Evolutionary conservation across 164 flowering plant species (phyloP).

Genomic region (Euptelea pleiosperma): DNA sequence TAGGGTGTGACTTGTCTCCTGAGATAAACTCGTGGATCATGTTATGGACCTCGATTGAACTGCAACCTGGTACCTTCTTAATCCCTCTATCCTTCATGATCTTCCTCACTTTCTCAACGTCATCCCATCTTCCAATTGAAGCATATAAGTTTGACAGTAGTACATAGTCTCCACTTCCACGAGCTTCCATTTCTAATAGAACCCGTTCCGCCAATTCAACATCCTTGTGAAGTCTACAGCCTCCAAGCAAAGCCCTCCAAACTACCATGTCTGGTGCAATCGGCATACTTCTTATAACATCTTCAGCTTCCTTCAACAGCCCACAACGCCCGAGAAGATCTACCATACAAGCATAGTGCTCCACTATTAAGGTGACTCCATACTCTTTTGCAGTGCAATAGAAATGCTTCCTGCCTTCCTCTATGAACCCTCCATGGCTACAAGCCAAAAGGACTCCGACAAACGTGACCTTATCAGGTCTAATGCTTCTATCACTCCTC

Average conservation of each 20-base stretch:
- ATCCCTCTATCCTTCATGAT: constrained; percentile 27
- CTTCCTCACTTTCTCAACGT: constrained; percentile 28
- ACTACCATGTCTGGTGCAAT: constrained; percentile 24
- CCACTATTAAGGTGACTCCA: constrained; percentile 19
- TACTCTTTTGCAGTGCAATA: constrained; percentile 19
- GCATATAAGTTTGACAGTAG: constrained; percentile 31
- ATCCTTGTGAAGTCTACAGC: constrained; percentile 25
- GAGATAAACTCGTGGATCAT: constrained; percentile 31
- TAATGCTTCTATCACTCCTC: constrained; percentile 10
- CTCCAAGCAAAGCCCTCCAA: constrained; percentile 31
- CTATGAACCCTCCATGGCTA: constrained; percentile 29
- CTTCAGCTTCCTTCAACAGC: constrained; percentile 24
- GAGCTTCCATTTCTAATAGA: constrained; percentile 20
- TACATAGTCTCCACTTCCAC: constrained; percentile 23
- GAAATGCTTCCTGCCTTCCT: constrained; percentile 28
- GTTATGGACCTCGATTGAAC: constrained; percentile 25
- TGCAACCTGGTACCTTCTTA: constrained; percentile 28
- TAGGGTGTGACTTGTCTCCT: constrained; percentile 28
- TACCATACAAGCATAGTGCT: constrained; percentile 32
- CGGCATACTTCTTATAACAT: constrained; percentile 22
- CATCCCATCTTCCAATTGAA: constrained; percentile 27
- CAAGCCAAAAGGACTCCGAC: constrained; percentile 30
- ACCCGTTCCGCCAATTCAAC: constrained; percentile 23
- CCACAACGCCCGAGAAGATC: constrained; percentile 33
- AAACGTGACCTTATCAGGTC: constrained; percentile 31